These are phyloP conservation scores for Candida tibetensis DNA, from an alignment of 805 yeast species.

Conservation along the genomic window DNA sequence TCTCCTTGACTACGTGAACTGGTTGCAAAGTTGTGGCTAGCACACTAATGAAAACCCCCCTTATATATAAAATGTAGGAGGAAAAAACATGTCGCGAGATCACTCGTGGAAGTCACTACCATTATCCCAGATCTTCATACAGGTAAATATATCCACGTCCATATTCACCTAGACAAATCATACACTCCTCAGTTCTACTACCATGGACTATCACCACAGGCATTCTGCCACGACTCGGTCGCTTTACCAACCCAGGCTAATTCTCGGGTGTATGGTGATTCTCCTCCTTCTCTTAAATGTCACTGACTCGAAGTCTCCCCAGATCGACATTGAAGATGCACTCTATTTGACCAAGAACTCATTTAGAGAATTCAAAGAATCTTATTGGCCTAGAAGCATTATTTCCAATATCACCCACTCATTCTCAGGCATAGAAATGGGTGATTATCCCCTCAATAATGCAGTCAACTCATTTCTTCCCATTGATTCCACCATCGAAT, in stretches of 20 bases:
- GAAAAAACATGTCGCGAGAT: no score
- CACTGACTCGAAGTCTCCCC: constrained; percentile 2
- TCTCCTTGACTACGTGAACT: no score
- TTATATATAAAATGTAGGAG: no score
- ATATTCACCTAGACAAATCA: background rate
- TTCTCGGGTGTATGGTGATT: constrained; percentile 10
- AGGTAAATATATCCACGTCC: background rate
- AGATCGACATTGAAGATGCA: constrained; percentile 23
- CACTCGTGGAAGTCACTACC: no score
- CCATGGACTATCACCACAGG: background rate
- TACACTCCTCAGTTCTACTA: no score
- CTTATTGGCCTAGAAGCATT: constrained; percentile 7
- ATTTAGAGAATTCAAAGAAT: constrained; percentile 20
- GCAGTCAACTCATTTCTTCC: constrained; percentile 43
- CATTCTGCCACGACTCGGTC: no score
- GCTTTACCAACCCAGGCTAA: constrained; percentile 9
- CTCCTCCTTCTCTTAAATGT: constrained; percentile 8
- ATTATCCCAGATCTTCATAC: no score
- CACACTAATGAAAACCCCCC: no score
- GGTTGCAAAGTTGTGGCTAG: no score
- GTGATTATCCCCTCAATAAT: constrained; percentile 31
- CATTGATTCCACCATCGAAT: constrained; percentile 33
- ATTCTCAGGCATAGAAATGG: background rate
- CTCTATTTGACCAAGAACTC: constrained; percentile 24
- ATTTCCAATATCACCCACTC: constrained; percentile 5